These are phyloP conservation scores for Apophysomyces ossiformis DNA, from an alignment of 371 early-diverging fungal genomes.

Conservation along the genomic window DNA sequence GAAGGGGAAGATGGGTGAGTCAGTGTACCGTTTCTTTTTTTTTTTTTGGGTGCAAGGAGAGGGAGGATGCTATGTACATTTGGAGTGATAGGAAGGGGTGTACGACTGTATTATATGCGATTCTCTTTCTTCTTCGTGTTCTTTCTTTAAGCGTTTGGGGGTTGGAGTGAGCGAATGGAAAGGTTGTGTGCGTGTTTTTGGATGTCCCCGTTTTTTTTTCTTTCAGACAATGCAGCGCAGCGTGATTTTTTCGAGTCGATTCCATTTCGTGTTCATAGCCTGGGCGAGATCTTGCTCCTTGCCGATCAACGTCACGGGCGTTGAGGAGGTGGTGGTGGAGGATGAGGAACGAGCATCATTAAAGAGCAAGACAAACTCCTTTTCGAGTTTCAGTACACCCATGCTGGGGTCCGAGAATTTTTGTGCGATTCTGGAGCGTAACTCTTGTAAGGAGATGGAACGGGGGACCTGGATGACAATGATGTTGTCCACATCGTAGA, in stretches of 20 bases:
- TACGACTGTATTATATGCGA: background rate
- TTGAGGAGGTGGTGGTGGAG: constrained; percentile 15
- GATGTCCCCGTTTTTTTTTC: constrained; percentile 7
- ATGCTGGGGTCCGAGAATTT: constrained; percentile 40
- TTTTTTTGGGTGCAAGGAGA: background rate
- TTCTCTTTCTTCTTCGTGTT: no score
- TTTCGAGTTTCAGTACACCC: constrained; percentile 11
- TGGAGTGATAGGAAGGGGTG: background rate
- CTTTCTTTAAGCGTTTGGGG: no score
- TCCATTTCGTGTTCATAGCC: constrained; percentile 38
- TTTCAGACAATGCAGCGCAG: constrained; percentile 37
- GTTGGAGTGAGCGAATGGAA: background rate
- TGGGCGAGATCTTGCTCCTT: constrained; percentile 30
- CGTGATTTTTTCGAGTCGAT: constrained; percentile 34
- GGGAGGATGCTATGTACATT: constrained; percentile 3
- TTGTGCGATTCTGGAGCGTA: constrained; percentile 34
- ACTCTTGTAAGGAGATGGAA: constrained; percentile 25
- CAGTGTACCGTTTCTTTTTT: background rate
- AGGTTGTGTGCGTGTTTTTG: background rate
- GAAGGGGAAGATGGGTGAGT: constrained; percentile 1
- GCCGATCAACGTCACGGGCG: constrained; percentile 24
- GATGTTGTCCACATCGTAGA: constrained; percentile 42
- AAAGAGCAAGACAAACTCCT: constrained; percentile 25
- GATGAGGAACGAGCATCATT: constrained; percentile 20
- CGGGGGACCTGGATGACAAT: constrained; percentile 42